Evolutionary conservation across 345 rosid genomes (phyloP).

Genomic region (Draba incana): DNA sequence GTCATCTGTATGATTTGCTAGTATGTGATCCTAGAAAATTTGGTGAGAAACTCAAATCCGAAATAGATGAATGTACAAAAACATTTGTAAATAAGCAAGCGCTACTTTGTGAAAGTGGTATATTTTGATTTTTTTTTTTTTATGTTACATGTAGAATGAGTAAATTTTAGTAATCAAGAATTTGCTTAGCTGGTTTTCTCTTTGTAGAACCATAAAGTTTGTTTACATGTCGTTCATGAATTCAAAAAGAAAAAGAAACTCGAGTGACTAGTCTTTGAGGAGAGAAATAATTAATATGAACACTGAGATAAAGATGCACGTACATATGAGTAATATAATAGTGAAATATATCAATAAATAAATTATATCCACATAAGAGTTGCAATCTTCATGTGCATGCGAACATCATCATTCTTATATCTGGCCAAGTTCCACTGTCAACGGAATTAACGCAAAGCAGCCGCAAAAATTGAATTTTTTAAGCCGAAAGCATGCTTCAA

Average conservation of each 20-base stretch:
- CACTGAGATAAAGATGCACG: slow-evolving; percentile 23
- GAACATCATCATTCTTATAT: slow-evolving; percentile 37
- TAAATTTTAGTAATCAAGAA: too few species aligned
- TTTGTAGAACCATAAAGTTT: not conserved
- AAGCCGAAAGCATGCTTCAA: slow-evolving; percentile 38
- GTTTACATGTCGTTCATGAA: not conserved
- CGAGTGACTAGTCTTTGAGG: not conserved
- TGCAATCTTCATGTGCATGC: slow-evolving; percentile 42
- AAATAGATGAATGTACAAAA: too few species aligned
- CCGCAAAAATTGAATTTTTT: slow-evolving; percentile 37
- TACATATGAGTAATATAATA: slow-evolving; percentile 7
- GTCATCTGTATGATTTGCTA: too few species aligned
- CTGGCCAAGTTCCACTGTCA: slow-evolving; percentile 35
- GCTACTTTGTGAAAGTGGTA: too few species aligned
- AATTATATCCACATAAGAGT: not conserved
- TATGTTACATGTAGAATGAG: too few species aligned
- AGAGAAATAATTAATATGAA: not conserved
- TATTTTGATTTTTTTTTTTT: too few species aligned
- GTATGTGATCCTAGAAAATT: too few species aligned
- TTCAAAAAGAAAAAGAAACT: not conserved
- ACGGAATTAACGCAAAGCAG: slow-evolving; percentile 39
- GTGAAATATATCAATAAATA: not conserved
- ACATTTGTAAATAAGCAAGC: too few species aligned
- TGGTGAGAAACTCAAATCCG: too few species aligned
- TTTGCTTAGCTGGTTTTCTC: not conserved